A percentile compares a stretch with the other conserved stretches of the same genome.
phyloP scores from a whole-genome alignment of 2,329 filamentous ascomycete genomes.

The Didymosphaeria variabile region DNA sequence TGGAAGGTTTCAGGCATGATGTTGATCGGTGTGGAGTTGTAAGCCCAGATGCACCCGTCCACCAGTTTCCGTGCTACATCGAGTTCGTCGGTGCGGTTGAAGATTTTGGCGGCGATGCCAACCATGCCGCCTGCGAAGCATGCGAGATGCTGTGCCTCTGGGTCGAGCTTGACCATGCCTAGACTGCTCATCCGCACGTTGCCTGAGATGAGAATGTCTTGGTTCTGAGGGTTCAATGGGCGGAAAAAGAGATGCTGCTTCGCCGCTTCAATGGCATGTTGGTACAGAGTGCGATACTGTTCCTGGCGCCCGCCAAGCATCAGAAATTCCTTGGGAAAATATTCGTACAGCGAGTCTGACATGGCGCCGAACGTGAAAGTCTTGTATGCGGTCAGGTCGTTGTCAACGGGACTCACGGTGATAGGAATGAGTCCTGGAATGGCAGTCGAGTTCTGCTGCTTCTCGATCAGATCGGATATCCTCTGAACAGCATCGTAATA shows the following conservation, averaged over 20 bases:
- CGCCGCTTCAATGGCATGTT: slow-evolving; percentile 71
- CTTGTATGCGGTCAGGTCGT: slow-evolving; percentile 38
- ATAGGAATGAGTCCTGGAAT: slow-evolving; percentile 51
- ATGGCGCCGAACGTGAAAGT: slow-evolving; percentile 64
- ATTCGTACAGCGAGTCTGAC: slow-evolving; percentile 67
- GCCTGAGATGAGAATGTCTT: slow-evolving; percentile 78
- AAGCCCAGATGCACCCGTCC: slow-evolving; percentile 66
- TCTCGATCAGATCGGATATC: slow-evolving; percentile 44
- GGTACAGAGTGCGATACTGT: slow-evolving; percentile 78
- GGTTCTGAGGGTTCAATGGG: slow-evolving; percentile 73
- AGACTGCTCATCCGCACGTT: slow-evolving; percentile 56
- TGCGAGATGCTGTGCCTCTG: slow-evolving; percentile 60
- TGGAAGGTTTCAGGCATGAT: slow-evolving; percentile 64
- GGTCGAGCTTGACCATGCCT: slow-evolving; percentile 53
- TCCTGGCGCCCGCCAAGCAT: slow-evolving; percentile 77
- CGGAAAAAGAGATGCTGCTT: slow-evolving; percentile 79
- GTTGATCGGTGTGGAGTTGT: slow-evolving; percentile 58
- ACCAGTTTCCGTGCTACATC: slow-evolving; percentile 60
- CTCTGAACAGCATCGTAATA: slow-evolving; percentile 52
- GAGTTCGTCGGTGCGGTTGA: slow-evolving; percentile 59
- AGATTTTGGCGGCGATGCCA: slow-evolving; percentile 62
- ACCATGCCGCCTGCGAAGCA: slow-evolving; percentile 67
- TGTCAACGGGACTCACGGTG: slow-evolving; percentile 40
- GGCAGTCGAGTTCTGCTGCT: slow-evolving; percentile 46
- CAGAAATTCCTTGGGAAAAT: slow-evolving; percentile 71